These are phyloP conservation scores for Kuraishia cidri DNA, from an alignment of 805 yeast genomes.

Conservation along the genomic window DNA sequence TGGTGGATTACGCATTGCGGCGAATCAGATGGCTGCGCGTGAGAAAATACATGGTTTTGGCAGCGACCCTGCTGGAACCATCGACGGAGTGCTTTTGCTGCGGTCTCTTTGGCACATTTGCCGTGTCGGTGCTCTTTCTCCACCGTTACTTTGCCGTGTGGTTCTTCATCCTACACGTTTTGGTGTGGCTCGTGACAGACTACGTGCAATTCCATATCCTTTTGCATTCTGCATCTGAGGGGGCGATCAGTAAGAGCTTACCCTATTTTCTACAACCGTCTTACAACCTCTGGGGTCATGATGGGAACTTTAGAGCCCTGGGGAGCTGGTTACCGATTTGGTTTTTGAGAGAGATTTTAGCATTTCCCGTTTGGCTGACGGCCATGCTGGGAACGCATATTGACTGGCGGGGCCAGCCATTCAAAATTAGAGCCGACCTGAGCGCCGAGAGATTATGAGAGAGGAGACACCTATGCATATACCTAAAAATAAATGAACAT, in stretches of 20 bases:
- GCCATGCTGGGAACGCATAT: conserved; percentile 74
- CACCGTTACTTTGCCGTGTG: conserved; percentile 19
- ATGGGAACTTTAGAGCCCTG: too few relatives aligned
- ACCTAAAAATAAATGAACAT: too few relatives aligned
- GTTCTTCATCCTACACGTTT: conserved; percentile 43
- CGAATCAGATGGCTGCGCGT: conserved; percentile 83
- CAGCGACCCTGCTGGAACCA: conserved; percentile 81
- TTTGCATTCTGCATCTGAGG: too few relatives aligned
- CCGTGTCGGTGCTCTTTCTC: conserved; percentile 36
- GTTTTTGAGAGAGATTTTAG: conserved; percentile 63
- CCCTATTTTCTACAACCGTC: too few relatives aligned
- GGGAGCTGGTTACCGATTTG: conserved; percentile 41
- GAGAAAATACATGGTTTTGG: conserved; percentile 77
- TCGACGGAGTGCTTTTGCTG: conserved; percentile 70
- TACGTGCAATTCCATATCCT: conserved; percentile 45
- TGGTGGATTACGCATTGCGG: conserved; percentile 53
- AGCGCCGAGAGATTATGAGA: too few relatives aligned
- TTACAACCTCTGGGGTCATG: too few relatives aligned
- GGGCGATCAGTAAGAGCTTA: too few relatives aligned
- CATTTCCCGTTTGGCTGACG: conserved; percentile 74
- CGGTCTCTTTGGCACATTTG: conserved; percentile 59
- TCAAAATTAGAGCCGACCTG: conserved; percentile 63
- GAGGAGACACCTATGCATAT: too few relatives aligned
- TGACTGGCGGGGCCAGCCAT: conserved; percentile 76
- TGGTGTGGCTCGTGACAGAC: conserved; percentile 59